Evolutionary conservation across 2,329 filamentous ascomycete species (phyloP).

Genomic region (Paecilomyces sp.): DNA sequence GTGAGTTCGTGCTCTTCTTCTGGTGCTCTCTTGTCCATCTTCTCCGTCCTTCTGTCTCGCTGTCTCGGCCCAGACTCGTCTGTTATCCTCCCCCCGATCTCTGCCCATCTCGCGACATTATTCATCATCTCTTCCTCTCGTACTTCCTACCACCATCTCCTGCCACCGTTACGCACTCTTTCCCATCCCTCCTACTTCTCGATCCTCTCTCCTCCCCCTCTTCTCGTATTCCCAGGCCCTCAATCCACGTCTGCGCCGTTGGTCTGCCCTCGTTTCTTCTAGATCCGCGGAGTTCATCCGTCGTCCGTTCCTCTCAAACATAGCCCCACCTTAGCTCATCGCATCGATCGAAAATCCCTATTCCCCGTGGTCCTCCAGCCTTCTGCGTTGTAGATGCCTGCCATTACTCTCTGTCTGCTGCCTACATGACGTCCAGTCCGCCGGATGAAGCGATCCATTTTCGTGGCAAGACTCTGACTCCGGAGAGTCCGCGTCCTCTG

Average conservation of each 20-base stretch:
- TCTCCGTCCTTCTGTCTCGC: neutral
- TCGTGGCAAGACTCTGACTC: constrained; percentile 59
- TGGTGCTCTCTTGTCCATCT: neutral
- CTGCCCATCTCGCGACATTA: constrained; percentile 3
- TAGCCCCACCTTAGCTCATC: constrained; percentile 32
- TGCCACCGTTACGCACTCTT: constrained; percentile 4
- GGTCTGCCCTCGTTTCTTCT: neutral
- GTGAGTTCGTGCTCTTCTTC: neutral
- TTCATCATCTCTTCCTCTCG: constrained; percentile 3
- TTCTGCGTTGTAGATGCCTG: constrained; percentile 33
- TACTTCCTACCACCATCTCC: constrained; percentile 2
- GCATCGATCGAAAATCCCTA: constrained; percentile 25
- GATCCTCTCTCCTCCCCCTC: constrained; percentile 1
- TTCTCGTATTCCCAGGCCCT: neutral
- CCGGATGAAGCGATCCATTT: constrained; percentile 48
- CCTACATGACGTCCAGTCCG: constrained; percentile 49
- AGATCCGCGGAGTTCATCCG: neutral
- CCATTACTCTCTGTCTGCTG: constrained; percentile 22
- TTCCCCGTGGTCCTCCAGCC: constrained; percentile 4
- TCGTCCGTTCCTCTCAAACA: constrained; percentile 8
- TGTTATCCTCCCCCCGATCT: neutral
- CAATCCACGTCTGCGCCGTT: neutral
- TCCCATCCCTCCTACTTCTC: neutral
- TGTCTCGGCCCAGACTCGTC: neutral
- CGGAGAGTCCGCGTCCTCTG: constrained; percentile 63